Conservation (phyloP, 2,329 filamentous ascomycete genomes). For the Cadophora malorum region DNA sequence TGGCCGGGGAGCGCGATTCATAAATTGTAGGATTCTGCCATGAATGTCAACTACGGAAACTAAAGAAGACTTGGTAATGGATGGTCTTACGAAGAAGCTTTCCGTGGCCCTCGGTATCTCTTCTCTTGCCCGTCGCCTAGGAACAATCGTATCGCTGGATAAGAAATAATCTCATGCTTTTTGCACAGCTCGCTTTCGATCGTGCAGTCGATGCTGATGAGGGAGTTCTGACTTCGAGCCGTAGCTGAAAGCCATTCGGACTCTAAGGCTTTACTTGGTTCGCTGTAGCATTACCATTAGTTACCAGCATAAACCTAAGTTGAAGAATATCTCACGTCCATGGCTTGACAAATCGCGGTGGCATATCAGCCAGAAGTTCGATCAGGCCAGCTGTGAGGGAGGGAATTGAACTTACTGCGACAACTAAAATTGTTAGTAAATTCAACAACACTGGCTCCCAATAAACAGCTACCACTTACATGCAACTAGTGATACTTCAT, state of each 20-base stretch:
- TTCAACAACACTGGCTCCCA: background rate
- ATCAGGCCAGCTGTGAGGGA: background rate
- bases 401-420: constrained; percentile 27
- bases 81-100: constrained; percentile 46
- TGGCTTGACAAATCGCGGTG: constrained; percentile 16
- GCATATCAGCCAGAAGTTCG: background rate
- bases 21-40: constrained; percentile 43
- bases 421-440: constrained; percentile 23
- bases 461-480: constrained; percentile 26
- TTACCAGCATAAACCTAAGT: background rate
- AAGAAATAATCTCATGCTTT: constrained; percentile 51
- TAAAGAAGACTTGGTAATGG: background rate
- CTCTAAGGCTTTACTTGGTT: constrained; percentile 33
- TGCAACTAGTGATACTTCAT: constrained; percentile 30
- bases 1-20: constrained; percentile 44
- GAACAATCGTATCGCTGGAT: constrained; percentile 55
- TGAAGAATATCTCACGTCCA: constrained; percentile 29
- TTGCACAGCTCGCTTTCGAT: constrained; percentile 48
- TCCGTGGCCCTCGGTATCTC: constrained; percentile 54
- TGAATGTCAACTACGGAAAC: constrained; percentile 1
- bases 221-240: constrained; percentile 34
- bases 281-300: constrained; percentile 21
- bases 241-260: constrained; percentile 33
- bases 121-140: constrained; percentile 45
- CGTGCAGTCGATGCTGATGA: constrained; percentile 52